phyloP scores from a whole-genome alignment of 441 rosid genomes.

The Arabidopsis hybrid region DNA sequence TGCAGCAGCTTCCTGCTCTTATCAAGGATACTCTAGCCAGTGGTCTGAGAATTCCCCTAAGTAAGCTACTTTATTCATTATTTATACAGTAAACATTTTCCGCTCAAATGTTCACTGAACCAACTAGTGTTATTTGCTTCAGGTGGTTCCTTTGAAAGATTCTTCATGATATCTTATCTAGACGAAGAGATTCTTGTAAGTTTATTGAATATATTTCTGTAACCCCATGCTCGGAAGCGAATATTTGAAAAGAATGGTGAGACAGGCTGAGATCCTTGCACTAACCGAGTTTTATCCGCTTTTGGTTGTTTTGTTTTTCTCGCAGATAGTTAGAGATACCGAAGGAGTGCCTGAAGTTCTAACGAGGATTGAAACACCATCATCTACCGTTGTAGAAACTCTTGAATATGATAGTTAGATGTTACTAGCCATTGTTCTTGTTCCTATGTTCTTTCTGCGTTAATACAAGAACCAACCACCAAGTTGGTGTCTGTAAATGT shows the following conservation, averaged over 20 bases:
- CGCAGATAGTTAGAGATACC: slow-evolving; percentile 78
- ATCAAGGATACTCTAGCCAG: slow-evolving; percentile 64
- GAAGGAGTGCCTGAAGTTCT: slow-evolving; percentile 87
- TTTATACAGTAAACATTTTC: slow-evolving; percentile 5
- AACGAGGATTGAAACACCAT: slow-evolving; percentile 69
- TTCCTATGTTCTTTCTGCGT: slow-evolving; percentile 10
- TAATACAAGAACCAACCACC: slow-evolving; percentile 28
- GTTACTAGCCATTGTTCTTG: slow-evolving; percentile 22
- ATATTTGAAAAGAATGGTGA: not conserved
- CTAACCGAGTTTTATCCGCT: not conserved
- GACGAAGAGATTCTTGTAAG: slow-evolving; percentile 97
- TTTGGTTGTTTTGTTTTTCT: not conserved
- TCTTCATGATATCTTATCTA: slow-evolving; percentile 93
- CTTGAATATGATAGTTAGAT: slow-evolving; percentile 74
- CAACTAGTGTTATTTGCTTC: slow-evolving; percentile 44
- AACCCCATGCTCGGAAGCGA: not conserved
- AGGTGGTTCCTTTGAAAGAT: slow-evolving; percentile 87
- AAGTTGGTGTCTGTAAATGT: slow-evolving; percentile 36
- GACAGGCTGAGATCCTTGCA: not conserved
- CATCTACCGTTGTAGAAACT: slow-evolving; percentile 48
- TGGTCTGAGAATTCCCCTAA: slow-evolving; percentile 77
- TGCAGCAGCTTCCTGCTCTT: slow-evolving; percentile 83
- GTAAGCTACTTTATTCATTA: slow-evolving; percentile 53
- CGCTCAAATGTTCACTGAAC: slow-evolving; percentile 9
- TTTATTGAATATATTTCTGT: slow-evolving; percentile 15